Evolutionary conservation across 208 protist genomes (phyloP).

Genomic region (Leishmania mexicana): DNA sequence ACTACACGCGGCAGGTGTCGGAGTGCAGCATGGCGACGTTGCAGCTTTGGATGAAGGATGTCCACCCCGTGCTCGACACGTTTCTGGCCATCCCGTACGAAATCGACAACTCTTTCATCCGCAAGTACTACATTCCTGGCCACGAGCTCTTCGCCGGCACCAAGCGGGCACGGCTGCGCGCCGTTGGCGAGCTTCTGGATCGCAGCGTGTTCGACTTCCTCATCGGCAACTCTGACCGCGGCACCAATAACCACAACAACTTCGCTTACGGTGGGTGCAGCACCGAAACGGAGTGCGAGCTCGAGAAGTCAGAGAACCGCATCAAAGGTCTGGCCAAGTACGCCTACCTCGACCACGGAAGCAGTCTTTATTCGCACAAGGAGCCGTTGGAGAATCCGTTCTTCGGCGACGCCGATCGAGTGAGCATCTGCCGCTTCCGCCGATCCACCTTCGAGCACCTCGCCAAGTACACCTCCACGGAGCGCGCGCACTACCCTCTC

Average conservation of each 20-base stretch:
- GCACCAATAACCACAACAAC: slow-evolving; percentile 89
- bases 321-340: slow-evolving; percentile 75
- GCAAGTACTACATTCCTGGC: slow-evolving; percentile 76
- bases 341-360: slow-evolving; percentile 85
- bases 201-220: slow-evolving; percentile 88
- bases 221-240: slow-evolving; percentile 81
- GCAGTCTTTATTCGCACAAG: slow-evolving; percentile 82
- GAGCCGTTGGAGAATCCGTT: slow-evolving; percentile 69
- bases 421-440: slow-evolving; percentile 78
- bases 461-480: slow-evolving; percentile 18
- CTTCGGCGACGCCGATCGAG: slow-evolving; percentile 50
- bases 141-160: slow-evolving; percentile 51
- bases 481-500: slow-evolving; percentile 31
- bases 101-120: slow-evolving; percentile 53
- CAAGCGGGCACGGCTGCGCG: slow-evolving; percentile 55
- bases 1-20: slow-evolving; percentile 23
- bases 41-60: slow-evolving; percentile 89
- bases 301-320: slow-evolving; percentile 33
- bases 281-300: slow-evolving; percentile 43
- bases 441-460: slow-evolving; percentile 56
- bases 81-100: slow-evolving; percentile 74
- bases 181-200: slow-evolving; percentile 73
- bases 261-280: slow-evolving; percentile 88
- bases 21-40: slow-evolving; percentile 66
- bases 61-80: slow-evolving; percentile 66